A percentile compares a stretch with the other conserved stretches of the same genome.
These are phyloP conservation scores for Corchorus olitorius DNA, from an alignment of 345 rosid species.

Conservation along the genomic window DNA sequence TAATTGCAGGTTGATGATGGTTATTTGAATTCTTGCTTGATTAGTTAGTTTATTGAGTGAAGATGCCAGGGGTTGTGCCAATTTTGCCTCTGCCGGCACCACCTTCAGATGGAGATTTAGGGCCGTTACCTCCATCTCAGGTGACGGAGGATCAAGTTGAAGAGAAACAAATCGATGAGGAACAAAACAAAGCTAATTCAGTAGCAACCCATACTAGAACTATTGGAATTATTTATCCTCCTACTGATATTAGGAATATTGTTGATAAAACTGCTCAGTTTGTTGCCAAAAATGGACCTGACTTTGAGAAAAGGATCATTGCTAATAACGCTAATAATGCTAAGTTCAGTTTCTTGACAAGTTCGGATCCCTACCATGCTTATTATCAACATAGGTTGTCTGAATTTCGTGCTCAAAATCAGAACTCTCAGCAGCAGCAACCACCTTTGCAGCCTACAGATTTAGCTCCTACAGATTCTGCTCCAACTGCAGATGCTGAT, in stretches of 20 bases:
- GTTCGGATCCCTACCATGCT: constrained; percentile 76
- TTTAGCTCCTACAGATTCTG: constrained; percentile 38
- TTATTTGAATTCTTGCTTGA: constrained; percentile 15
- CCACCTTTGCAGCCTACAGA: constrained; percentile 36
- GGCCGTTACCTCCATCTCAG: constrained; percentile 64
- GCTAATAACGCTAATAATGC: constrained; percentile 65
- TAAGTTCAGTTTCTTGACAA: constrained; percentile 69
- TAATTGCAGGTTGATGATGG: constrained; percentile 23
- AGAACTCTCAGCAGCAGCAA: constrained; percentile 44
- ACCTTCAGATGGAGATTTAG: constrained; percentile 63
- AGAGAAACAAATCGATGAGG: constrained; percentile 45
- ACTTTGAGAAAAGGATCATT: constrained; percentile 74
- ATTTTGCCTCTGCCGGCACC: constrained; percentile 86
- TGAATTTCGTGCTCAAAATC: constrained; percentile 66
- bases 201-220: constrained; percentile 76
- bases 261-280: constrained; percentile 83
- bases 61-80: constrained; percentile 53
- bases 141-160: constrained; percentile 44
- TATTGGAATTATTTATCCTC: constrained; percentile 89
- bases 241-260: constrained; percentile 76
- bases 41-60: constrained; percentile 13
- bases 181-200: constrained; percentile 41
- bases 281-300: constrained; percentile 77
- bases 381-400: constrained; percentile 73
- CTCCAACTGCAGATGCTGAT: constrained; percentile 37